Evolutionary conservation across 73 alveolate genomes (phyloP), one percentile per base, ranked within the genome.

Genomic region (Paramecium octaurelia): DNA sequence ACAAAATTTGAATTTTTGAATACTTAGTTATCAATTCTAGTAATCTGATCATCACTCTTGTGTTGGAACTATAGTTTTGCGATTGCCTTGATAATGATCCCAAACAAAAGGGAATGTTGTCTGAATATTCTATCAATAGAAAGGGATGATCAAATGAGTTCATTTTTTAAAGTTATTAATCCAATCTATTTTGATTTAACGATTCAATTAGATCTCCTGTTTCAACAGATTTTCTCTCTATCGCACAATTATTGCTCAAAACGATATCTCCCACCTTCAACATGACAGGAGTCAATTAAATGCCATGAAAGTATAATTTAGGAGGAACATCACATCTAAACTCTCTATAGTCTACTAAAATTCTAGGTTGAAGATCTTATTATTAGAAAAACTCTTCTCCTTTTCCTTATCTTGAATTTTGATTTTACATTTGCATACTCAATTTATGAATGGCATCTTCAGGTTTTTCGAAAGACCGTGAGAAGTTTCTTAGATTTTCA

Each of bases 181-280:
- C 93, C 27, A 98, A 93, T 89, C 98, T 96, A 42, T 97, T 96
- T 84, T 92, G 58, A 76, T 94, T 94, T 40, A 98, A 88, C 29
- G 98, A 94, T 69, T 95, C 97, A 89, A 95, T 94, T 20, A 98
- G 71, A 92, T 98, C 99, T 38, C 97, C 96, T 21, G 99, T 97
- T 27, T 95, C 93, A 0, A 97, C 97, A n/a, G 98, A 95, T 92
- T 98, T 98, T 94, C 98, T 96, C 86, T 97, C 99, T 24, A 97
- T 92, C 54, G 97, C 96, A 46, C 95, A 94, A 64, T 96, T 95
- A 87, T 96, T 97, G 38, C 98, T 92, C 36, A 98, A 85, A 38
- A 98, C 85, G 85, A 95, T 96, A 93, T 98, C 99, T 35, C 99
- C 99, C 7, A 96, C 99, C 54, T 95, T 96, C 29, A 98, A 91